Evolutionary conservation across 345 rosid species (phyloP).

Genomic region (Rhodamnia argentea): DNA sequence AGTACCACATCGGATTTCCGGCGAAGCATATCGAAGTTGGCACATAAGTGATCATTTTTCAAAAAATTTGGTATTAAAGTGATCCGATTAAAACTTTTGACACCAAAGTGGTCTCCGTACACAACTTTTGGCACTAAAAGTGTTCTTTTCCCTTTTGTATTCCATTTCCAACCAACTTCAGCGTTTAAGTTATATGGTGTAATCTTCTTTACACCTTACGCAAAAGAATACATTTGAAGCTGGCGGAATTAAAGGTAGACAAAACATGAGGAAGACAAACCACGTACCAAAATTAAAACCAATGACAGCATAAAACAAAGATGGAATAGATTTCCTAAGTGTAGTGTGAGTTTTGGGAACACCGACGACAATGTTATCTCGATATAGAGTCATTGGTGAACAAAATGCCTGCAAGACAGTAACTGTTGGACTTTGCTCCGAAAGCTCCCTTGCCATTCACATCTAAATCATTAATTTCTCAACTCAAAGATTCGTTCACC

Average conservation of each 20-base stretch:
- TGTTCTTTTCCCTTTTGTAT: too few species aligned
- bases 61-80: too few species aligned
- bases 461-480: too few species aligned
- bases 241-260: not conserved
- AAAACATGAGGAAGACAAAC: not conserved
- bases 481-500: too few species aligned
- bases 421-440: not conserved
- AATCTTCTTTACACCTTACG: not conserved
- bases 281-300: not conserved
- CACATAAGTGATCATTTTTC: too few species aligned
- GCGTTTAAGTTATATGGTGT: not conserved
- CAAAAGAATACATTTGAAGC: not conserved
- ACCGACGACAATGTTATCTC: not conserved
- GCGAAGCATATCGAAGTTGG: too few species aligned
- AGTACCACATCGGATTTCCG: too few species aligned
- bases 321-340: not conserved
- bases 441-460: not conserved
- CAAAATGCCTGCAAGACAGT: not conserved
- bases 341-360: not conserved
- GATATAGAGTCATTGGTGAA: not conserved
- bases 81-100: too few species aligned
- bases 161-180: too few species aligned
- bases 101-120: too few species aligned
- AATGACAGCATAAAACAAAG: not conserved
- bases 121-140: too few species aligned